phyloP scores from a whole-genome alignment of 129 eudicot species.

The Heracleum sosnowskyi region DNA sequence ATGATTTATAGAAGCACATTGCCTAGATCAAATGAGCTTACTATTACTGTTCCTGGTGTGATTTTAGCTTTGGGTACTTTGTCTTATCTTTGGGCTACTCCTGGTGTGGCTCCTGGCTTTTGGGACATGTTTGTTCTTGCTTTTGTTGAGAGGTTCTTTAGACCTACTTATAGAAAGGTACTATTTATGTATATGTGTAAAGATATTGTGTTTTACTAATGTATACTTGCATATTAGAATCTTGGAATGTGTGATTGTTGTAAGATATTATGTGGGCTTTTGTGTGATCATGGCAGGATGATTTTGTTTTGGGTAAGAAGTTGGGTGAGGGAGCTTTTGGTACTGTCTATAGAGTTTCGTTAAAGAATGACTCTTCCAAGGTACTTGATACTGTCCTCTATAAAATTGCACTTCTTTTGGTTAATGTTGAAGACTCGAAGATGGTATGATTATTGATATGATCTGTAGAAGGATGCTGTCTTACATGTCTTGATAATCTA shows the following conservation, averaged over 20 bases:
- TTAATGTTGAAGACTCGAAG: not conserved
- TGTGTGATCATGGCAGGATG: constrained; percentile 54
- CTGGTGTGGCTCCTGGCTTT: constrained; percentile 99
- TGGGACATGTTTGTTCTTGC: constrained; percentile 99
- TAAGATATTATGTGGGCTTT: constrained; percentile 4
- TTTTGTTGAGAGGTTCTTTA: constrained; percentile 78
- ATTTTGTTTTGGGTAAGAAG: constrained; percentile 91
- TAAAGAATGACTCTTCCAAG: constrained; percentile 58
- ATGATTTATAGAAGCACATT: constrained; percentile 90
- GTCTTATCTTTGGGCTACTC: constrained; percentile 98
- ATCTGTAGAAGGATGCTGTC: not conserved
- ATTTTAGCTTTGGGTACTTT: constrained; percentile 72
- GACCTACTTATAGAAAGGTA: constrained; percentile 82
- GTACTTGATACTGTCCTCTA: constrained; percentile 26
- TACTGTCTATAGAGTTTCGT: constrained; percentile 69
- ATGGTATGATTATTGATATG: not conserved
- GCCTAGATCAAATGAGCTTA: constrained; percentile 64
- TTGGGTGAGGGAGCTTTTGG: constrained; percentile 99
- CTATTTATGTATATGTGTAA: not conserved
- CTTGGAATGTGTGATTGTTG: constrained; percentile 4
- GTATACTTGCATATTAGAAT: not conserved
- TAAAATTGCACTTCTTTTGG: not conserved
- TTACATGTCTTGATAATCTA: not conserved
- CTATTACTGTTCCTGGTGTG: constrained; percentile 82
- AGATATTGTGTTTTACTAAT: not conserved